Evolutionary conservation across 2,329 filamentous ascomycete species (phyloP).

Genomic region (Fusarium subglutinans): DNA sequence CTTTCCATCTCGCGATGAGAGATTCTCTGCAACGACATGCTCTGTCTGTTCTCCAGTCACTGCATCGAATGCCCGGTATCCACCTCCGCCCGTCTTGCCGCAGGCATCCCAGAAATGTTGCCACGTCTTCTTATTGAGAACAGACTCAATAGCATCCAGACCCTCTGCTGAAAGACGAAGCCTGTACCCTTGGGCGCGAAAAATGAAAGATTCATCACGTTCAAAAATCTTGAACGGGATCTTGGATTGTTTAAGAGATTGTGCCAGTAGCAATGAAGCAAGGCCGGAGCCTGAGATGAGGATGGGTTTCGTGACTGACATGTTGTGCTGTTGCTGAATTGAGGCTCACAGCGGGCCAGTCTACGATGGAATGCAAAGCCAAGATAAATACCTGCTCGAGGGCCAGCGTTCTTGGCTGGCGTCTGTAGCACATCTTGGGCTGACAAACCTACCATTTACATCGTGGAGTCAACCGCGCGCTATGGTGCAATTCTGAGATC

Average conservation of each 20-base stretch:
- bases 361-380: neutral
- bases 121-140: slow-evolving; percentile 59
- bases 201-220: slow-evolving; percentile 58
- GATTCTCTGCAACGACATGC: slow-evolving; percentile 41
- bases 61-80: slow-evolving; percentile 61
- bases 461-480: neutral
- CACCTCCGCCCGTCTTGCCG: slow-evolving; percentile 67
- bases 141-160: slow-evolving; percentile 68
- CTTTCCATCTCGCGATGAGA: slow-evolving; percentile 65
- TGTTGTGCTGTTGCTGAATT: neutral
- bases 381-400: neutral
- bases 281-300: slow-evolving; percentile 58
- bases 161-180: slow-evolving; percentile 66
- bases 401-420: too few species aligned
- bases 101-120: slow-evolving; percentile 66
- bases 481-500: neutral
- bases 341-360: neutral
- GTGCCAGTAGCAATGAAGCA: slow-evolving; percentile 55
- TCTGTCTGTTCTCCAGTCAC: slow-evolving; percentile 58
- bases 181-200: slow-evolving; percentile 71
- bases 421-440: neutral
- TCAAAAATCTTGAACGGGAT: slow-evolving; percentile 67
- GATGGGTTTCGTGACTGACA: slow-evolving; percentile 46
- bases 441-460: neutral
- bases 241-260: slow-evolving; percentile 51